A percentile compares a stretch with the other conserved stretches of the same genome.
Conservation (phyloP, 2,329 filamentous ascomycete species). For the Cercospora sesami region DNA sequence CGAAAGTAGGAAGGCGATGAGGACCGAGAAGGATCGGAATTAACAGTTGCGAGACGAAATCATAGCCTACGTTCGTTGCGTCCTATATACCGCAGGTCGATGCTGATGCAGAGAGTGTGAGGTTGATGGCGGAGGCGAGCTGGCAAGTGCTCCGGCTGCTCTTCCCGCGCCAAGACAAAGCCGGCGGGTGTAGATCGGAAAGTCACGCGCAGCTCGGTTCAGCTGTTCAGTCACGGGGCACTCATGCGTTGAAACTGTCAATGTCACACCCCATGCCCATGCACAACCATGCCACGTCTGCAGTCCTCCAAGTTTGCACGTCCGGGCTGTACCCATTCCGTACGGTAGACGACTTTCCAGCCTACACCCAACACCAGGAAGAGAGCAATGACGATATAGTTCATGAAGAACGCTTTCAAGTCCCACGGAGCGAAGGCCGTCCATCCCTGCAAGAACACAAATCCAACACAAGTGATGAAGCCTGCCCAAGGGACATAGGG, state of each 20-base stretch:
- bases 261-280: neutral
- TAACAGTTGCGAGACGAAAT: neutral
- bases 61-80: neutral
- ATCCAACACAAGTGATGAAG: neutral
- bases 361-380: neutral
- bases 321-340: neutral
- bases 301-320: neutral
- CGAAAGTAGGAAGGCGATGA: neutral
- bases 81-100: neutral
- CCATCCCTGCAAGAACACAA: neutral
- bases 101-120: neutral
- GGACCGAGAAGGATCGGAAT: neutral
- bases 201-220: neutral
- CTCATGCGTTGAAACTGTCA: neutral
- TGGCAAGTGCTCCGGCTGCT: neutral
- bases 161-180: neutral
- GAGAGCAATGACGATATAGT: neutral
- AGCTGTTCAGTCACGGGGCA: neutral
- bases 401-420: neutral
- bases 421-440: neutral
- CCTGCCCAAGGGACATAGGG: neutral
- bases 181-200: neutral
- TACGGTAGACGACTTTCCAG: neutral
- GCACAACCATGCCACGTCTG: neutral
- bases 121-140: neutral